Evolutionary conservation across 495 filamentous ascomycete species (phyloP).

Genomic region (Rhizodiscina lignyota): DNA sequence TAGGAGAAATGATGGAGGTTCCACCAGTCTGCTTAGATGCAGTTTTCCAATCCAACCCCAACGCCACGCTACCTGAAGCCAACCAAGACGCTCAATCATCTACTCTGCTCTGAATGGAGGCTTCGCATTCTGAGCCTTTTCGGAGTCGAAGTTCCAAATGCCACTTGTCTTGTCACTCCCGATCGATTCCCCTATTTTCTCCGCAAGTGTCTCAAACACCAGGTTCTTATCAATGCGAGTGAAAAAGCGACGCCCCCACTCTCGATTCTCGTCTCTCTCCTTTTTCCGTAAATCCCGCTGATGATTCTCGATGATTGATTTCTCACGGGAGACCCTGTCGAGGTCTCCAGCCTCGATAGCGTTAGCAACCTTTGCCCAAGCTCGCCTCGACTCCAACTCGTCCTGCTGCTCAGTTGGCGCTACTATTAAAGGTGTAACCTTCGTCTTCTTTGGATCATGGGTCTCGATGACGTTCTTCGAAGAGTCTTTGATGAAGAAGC

Average conservation of each 20-base stretch:
- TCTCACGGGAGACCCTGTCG: constrained; percentile 60
- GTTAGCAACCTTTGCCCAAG: constrained; percentile 71
- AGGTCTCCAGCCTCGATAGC: constrained; percentile 71
- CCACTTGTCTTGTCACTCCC: constrained; percentile 66
- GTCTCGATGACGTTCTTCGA: constrained; percentile 53
- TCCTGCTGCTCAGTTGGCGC: constrained; percentile 69
- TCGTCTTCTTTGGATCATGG: constrained; percentile 45
- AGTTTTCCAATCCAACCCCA: too few relatives aligned
- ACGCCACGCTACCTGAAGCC: too few relatives aligned
- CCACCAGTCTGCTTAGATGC: too few relatives aligned
- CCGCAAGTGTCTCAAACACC: constrained; percentile 41
- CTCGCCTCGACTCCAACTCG: constrained; percentile 69
- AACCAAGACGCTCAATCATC: too few relatives aligned
- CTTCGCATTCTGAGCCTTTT: constrained; percentile 38
- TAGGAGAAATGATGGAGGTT: too few relatives aligned
- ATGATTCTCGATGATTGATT: constrained; percentile 77
- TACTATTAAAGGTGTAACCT: constrained; percentile 52
- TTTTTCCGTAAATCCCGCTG: constrained; percentile 71
- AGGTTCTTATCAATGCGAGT: constrained; percentile 35
- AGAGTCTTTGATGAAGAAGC: constrained; percentile 61
- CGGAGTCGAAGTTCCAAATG: constrained; percentile 67
- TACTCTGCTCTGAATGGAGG: too few relatives aligned
- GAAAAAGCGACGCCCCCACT: constrained; percentile 84
- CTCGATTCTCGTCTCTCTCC: constrained; percentile 59
- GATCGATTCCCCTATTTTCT: constrained; percentile 35